phyloP scores from a whole-genome alignment of 2,329 filamentous ascomycete species.

The Penicillium sp. region DNA sequence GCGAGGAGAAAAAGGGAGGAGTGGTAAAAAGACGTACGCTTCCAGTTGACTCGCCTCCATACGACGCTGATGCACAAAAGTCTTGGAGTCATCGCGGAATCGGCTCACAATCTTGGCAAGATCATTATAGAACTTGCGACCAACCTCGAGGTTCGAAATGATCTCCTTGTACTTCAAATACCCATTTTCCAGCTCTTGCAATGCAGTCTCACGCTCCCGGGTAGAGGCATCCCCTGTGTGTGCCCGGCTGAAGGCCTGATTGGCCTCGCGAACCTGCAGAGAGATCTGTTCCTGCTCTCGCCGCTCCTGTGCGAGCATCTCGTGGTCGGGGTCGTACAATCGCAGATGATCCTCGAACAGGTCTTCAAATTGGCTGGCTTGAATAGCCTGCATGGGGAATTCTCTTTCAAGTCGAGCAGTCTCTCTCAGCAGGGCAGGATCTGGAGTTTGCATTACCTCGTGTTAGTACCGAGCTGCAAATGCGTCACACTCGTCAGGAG shows the following conservation, averaged over 20 bases:
- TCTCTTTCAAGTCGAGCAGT: constrained; percentile 78
- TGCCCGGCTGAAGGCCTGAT: constrained; percentile 70
- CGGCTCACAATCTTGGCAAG: constrained; percentile 77
- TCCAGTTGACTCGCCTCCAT: constrained; percentile 76
- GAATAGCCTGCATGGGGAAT: constrained; percentile 76
- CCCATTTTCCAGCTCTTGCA: constrained; percentile 83
- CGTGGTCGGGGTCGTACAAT: constrained; percentile 72
- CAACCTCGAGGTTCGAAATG: constrained; percentile 81
- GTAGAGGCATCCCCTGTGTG: constrained; percentile 60
- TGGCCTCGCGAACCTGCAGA: constrained; percentile 64
- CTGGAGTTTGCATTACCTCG: constrained; percentile 23
- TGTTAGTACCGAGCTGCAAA: too few relatives aligned
- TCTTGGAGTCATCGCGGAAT: constrained; percentile 73
- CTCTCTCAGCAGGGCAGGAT: constrained; percentile 74
- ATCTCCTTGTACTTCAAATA: constrained; percentile 97
- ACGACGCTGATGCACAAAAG: constrained; percentile 73
- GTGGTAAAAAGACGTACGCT: constrained; percentile 47
- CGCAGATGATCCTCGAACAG: constrained; percentile 80
- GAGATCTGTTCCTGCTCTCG: constrained; percentile 70
- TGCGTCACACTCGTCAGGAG: too few relatives aligned
- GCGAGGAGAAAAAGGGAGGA: not conserved
- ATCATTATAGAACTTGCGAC: constrained; percentile 95
- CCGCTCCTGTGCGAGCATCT: constrained; percentile 63
- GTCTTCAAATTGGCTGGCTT: constrained; percentile 83
- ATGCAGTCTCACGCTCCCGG: constrained; percentile 72